phyloP scores from a whole-genome alignment of 2,329 filamentous ascomycete species.

The Corynespora cassiicola region DNA sequence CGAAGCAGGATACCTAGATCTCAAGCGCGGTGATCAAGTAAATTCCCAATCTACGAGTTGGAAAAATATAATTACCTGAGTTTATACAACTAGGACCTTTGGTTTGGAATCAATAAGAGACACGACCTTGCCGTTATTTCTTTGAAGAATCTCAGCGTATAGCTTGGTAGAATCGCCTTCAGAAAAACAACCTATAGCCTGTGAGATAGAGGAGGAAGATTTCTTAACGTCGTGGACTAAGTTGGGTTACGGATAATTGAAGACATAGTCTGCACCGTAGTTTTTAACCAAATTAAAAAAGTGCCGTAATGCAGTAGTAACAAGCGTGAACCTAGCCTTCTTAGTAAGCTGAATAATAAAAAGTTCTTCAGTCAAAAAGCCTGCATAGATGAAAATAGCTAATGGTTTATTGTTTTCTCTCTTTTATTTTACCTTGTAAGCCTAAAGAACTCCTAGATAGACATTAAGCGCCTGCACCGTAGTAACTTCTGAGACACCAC shows the following conservation, averaged over 20 bases:
- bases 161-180: conserved; percentile 37
- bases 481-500: conserved; percentile 54
- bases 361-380: conserved; percentile 8
- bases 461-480: conserved; percentile 50
- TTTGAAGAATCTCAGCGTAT: conserved; percentile 29
- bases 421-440: conserved; percentile 2
- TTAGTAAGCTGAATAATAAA: conserved; percentile 14
- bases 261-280: conserved; percentile 14
- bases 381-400: conserved; percentile 10
- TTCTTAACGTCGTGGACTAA: conserved; percentile 6
- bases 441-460: conserved; percentile 12
- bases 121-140: conserved; percentile 36
- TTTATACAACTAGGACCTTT: conserved; percentile 20
- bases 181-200: conserved; percentile 40
- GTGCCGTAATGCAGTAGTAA: conserved; percentile 14
- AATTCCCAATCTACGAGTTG: conserved; percentile 29
- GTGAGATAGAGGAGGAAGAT: conserved; percentile 24
- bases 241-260: conserved; percentile 46
- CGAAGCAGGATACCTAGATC: conserved; percentile 36
- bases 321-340: conserved; percentile 6
- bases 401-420: neutral
- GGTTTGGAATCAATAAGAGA: conserved; percentile 27
- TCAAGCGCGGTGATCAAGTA: conserved; percentile 29
- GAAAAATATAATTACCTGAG: conserved; percentile 30
- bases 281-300: conserved; percentile 16